A percentile compares a stretch with the other conserved stretches of the same genome.
These are phyloP conservation scores for Halenospora varia DNA, from an alignment of 495 filamentous ascomycete genomes.

Conservation along the genomic window DNA sequence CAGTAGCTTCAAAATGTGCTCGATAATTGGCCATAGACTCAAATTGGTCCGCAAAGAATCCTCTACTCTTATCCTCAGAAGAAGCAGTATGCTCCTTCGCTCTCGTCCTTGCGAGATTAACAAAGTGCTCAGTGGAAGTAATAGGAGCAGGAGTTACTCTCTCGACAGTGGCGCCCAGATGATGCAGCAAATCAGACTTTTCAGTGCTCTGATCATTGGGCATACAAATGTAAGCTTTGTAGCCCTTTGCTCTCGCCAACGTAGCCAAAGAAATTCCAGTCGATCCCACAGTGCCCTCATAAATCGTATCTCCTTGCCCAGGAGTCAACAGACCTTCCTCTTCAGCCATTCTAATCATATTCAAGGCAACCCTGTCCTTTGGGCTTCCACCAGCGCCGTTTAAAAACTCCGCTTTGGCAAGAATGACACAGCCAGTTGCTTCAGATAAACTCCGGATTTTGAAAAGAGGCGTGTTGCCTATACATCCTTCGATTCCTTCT, in stretches of 20 bases:
- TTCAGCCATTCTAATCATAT: conserved; percentile 84
- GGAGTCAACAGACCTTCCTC: conserved; percentile 71
- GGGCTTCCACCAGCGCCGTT: conserved; percentile 95
- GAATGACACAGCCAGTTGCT: conserved; percentile 87
- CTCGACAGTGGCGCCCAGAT: conserved; percentile 87
- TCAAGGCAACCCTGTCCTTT: conserved; percentile 91
- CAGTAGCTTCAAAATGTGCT: conserved; percentile 79
- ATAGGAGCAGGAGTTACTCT: conserved; percentile 89
- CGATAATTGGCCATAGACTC: conserved; percentile 83
- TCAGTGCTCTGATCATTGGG: conserved; percentile 86
- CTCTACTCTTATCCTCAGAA: conserved; percentile 42
- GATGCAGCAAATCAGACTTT: conserved; percentile 83
- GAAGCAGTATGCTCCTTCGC: conserved; percentile 62
- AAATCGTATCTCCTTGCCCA: conserved; percentile 83
- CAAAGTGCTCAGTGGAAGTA: conserved; percentile 84
- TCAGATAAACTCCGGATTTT: conserved; percentile 83
- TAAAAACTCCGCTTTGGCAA: conserved; percentile 94
- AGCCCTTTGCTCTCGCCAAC: conserved; percentile 82
- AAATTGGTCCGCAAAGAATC: conserved; percentile 97
- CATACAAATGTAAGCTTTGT: conserved; percentile 95
- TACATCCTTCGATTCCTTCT: conserved; percentile 85
- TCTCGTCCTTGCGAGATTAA: conserved; percentile 82
- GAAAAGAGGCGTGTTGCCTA: conserved; percentile 91
- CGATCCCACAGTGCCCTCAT: conserved; percentile 94
- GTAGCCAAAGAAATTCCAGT: conserved; percentile 92